Conservation (phyloP, 2,329 filamentous ascomycete genomes). For the Calonectria hongkongensis region DNA sequence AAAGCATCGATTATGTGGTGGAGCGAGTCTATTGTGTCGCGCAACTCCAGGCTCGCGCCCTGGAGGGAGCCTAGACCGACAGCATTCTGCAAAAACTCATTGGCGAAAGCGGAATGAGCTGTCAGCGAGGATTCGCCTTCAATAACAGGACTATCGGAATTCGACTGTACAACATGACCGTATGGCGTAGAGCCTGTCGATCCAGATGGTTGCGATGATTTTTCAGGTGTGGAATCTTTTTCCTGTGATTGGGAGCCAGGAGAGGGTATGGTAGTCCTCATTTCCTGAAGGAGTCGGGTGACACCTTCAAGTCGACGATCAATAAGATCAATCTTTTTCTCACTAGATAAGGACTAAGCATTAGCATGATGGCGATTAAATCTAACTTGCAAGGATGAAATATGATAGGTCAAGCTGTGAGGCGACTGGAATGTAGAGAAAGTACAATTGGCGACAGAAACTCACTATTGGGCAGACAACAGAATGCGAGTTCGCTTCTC, state of each 20-base stretch:
- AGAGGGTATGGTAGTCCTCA: slow-evolving; percentile 54
- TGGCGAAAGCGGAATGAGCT: slow-evolving; percentile 68
- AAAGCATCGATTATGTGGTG: slow-evolving; percentile 54
- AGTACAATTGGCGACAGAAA: slow-evolving; percentile 6
- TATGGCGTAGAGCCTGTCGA: slow-evolving; percentile 47
- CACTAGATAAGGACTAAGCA: slow-evolving; percentile 49
- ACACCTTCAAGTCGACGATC: slow-evolving; percentile 60
- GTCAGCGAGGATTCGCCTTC: slow-evolving; percentile 68
- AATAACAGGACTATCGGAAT: slow-evolving; percentile 58
- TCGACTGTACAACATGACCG: slow-evolving; percentile 43
- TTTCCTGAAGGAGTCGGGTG: slow-evolving; percentile 58
- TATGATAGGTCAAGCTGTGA: neutral
- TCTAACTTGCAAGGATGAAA: no score
- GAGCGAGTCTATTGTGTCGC: slow-evolving; percentile 60
- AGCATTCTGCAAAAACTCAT: slow-evolving; percentile 64
- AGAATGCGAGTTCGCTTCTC: slow-evolving; percentile 62
- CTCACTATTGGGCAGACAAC: slow-evolving; percentile 62
- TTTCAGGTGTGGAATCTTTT: slow-evolving; percentile 43
- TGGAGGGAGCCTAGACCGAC: slow-evolving; percentile 56
- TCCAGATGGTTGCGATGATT: slow-evolving; percentile 40
- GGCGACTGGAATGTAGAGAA: neutral
- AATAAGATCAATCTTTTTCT: slow-evolving; percentile 62
- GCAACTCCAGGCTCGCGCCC: slow-evolving; percentile 57
- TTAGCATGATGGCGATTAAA: neutral
- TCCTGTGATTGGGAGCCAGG: slow-evolving; percentile 35